phyloP scores from a whole-genome alignment of 2,329 filamentous ascomycete genomes.

The Didymella sp. region DNA sequence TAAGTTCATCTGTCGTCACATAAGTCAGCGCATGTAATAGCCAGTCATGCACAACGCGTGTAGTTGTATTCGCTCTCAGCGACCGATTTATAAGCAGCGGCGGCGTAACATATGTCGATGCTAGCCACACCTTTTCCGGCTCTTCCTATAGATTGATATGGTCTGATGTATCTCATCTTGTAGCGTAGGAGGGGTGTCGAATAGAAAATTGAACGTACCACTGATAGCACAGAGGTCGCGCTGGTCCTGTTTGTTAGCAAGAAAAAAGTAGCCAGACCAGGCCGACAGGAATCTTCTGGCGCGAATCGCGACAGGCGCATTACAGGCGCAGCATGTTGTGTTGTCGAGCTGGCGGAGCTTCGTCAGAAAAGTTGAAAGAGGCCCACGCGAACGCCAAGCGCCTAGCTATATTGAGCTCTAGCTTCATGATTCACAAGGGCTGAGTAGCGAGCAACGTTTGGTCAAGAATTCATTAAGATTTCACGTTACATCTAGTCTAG shows the following conservation, averaged over 20 bases:
- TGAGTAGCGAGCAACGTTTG: neutral
- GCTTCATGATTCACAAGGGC: neutral
- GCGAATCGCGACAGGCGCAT: neutral
- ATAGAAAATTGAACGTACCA: conserved; percentile 9
- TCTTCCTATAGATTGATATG: conserved; percentile 57
- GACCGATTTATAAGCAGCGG: conserved; percentile 60
- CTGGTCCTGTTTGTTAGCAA: neutral
- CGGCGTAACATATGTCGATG: conserved; percentile 58
- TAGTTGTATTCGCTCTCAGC: conserved; percentile 45
- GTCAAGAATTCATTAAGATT: neutral
- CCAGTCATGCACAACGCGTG: conserved; percentile 6
- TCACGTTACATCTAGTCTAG: neutral
- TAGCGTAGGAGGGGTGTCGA: conserved; percentile 23
- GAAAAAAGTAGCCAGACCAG: accelerated
- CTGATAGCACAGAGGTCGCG: neutral
- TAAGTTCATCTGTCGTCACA: conserved; percentile 4
- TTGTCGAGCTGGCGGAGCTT: conserved; percentile 7
- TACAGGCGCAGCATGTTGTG: conserved; percentile 6
- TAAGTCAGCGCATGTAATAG: conserved; percentile 18
- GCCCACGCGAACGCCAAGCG: conserved; percentile 2
- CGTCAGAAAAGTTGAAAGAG: conserved; percentile 12
- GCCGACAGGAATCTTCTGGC: too few relatives aligned
- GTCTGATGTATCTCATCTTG: conserved; percentile 49
- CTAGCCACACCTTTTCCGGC: conserved; percentile 61
- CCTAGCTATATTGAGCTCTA: neutral